A percentile compares a stretch with the other conserved stretches of the same genome.
phyloP scores from a whole-genome alignment of 1,284 basidiomycete species.

The Volvariella surrecta region DNA sequence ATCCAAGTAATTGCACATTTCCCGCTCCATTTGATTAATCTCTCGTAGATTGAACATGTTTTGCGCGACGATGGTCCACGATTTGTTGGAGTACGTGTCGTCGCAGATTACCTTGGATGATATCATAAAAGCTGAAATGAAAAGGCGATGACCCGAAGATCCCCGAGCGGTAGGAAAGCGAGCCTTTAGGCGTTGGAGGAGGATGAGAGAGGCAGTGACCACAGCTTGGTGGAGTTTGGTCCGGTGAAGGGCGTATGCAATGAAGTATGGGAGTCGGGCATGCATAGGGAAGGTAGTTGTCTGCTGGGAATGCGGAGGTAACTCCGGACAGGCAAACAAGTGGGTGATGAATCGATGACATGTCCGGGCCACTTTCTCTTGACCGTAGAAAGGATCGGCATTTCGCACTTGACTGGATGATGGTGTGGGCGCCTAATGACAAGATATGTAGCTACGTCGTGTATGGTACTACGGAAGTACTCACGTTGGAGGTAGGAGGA shows the following conservation, averaged over 20 bases:
- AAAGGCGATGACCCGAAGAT: conserved; percentile 85
- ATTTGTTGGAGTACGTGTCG: conserved; percentile 95
- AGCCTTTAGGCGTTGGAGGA: conserved; percentile 82
- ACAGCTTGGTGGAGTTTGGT: conserved; percentile 79
- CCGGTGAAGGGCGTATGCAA: conserved; percentile 86
- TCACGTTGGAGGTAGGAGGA: background rate
- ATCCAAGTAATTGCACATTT: conserved; percentile 89
- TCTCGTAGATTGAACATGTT: conserved; percentile 85
- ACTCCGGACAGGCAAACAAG: conserved; percentile 69
- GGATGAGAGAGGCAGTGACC: conserved; percentile 79
- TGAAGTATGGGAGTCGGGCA: conserved; percentile 69
- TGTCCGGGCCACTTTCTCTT: conserved; percentile 58
- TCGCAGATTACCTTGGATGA: conserved; percentile 88
- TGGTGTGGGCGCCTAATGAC: conserved; percentile 10
- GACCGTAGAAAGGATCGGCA: conserved; percentile 72
- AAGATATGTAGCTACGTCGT: too few relatives aligned
- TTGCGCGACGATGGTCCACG: conserved; percentile 90
- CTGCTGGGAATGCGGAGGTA: conserved; percentile 39
- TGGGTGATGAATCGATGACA: conserved; percentile 75
- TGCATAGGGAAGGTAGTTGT: too few relatives aligned
- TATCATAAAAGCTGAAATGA: conserved; percentile 94
- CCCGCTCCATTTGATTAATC: conserved; percentile 94
- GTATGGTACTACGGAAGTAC: too few relatives aligned
- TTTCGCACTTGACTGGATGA: background rate
- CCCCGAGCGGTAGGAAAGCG: conserved; percentile 89